phyloP scores from a whole-genome alignment of 257 asterid genomes.

The Ophiorrhiza pumila region DNA sequence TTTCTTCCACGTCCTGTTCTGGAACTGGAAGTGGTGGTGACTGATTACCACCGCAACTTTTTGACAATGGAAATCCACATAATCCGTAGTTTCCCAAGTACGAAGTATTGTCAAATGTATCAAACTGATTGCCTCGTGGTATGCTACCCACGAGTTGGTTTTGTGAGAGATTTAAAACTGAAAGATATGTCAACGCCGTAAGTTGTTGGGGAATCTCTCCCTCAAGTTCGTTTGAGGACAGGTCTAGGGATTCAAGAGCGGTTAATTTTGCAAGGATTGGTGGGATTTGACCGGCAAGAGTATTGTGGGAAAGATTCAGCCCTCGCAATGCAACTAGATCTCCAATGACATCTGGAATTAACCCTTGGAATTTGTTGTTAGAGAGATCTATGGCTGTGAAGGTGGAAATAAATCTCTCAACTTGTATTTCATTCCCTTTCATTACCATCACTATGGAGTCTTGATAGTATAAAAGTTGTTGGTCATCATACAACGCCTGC shows the following conservation, averaged over 20 bases:
- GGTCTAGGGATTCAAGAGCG: constrained; percentile 29
- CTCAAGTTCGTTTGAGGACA: constrained; percentile 20
- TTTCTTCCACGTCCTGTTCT: neutral
- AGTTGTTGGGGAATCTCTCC: constrained; percentile 33
- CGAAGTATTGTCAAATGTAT: constrained; percentile 22
- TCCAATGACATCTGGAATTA: constrained; percentile 16
- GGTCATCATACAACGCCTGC: neutral
- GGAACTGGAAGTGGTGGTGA: neutral
- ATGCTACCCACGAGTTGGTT: constrained; percentile 29
- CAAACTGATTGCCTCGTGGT: constrained; percentile 24
- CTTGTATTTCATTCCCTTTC: constrained; percentile 3
- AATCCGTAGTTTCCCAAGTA: constrained; percentile 22
- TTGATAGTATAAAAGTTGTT: neutral
- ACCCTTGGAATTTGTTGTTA: constrained; percentile 19
- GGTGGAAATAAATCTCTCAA: neutral
- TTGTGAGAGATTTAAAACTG: constrained; percentile 25
- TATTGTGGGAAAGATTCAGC: constrained; percentile 26
- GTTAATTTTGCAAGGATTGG: constrained; percentile 8
- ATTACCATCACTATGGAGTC: neutral
- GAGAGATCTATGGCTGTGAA: constrained; percentile 22
- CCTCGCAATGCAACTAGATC: neutral
- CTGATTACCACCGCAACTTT: neutral
- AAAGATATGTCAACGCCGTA: constrained; percentile 16
- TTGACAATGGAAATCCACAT: constrained; percentile 27
- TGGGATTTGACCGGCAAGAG: constrained; percentile 29